phyloP scores from a whole-genome alignment of 192 early-diverging fungal genomes.

The Pilaira anomala region DNA sequence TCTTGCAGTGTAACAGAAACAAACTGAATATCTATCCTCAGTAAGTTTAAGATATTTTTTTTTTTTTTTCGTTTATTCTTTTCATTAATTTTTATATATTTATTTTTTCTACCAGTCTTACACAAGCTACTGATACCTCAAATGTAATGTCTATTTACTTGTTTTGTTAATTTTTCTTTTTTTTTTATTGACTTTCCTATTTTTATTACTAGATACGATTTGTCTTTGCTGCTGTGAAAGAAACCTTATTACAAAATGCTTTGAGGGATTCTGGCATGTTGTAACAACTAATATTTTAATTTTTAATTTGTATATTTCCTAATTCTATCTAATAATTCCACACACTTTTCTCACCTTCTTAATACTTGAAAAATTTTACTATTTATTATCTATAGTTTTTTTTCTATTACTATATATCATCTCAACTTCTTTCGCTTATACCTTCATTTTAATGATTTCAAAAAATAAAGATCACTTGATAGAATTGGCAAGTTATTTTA shows the following conservation, averaged over 20 bases:
- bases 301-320: background rate
- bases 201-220: slow-evolving; percentile 44
- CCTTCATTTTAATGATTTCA: too few relatives aligned
- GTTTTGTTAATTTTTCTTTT: background rate
- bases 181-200: background rate
- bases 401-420: background rate
- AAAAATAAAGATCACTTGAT: too few relatives aligned
- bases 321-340: background rate
- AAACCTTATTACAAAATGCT: slow-evolving; percentile 69
- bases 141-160: background rate
- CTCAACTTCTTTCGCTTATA: background rate
- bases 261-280: slow-evolving; percentile 55
- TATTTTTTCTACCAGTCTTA: background rate
- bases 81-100: background rate
- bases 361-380: background rate
- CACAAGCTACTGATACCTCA: slow-evolving; percentile 12
- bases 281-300: slow-evolving; percentile 6
- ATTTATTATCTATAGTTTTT: background rate
- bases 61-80: background rate
- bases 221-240: slow-evolving; percentile 76
- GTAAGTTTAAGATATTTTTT: slow-evolving; percentile 38
- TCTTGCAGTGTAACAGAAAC: slow-evolving; percentile 84
- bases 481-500: too few relatives aligned
- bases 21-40: slow-evolving; percentile 84
- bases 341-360: background rate